Evolutionary conservation across 2,329 filamentous ascomycete species (phyloP).

Genomic region (Davidsoniella virescens): DNA sequence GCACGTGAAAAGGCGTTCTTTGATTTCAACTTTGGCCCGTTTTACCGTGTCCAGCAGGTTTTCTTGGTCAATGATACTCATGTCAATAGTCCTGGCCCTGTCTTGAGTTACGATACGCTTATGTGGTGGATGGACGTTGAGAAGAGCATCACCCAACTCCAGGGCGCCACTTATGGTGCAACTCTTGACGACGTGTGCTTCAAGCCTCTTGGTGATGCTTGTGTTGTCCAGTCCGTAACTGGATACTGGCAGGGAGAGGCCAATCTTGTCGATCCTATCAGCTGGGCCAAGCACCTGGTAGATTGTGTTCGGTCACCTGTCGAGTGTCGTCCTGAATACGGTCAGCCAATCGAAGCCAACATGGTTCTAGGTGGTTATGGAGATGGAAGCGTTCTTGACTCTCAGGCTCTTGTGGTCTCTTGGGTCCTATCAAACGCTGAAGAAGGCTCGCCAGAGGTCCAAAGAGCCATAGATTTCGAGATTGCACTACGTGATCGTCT

Average conservation of each 20-base stretch:
- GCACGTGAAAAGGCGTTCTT: slow-evolving; percentile 91
- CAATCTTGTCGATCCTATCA: slow-evolving; percentile 39
- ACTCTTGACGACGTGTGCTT: slow-evolving; percentile 78
- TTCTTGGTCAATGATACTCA: slow-evolving; percentile 83
- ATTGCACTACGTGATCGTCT: slow-evolving; percentile 58
- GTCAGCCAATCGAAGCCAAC: slow-evolving; percentile 71
- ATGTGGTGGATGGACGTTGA: slow-evolving; percentile 92
- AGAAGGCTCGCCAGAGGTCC: slow-evolving; percentile 54
- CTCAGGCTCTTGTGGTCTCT: slow-evolving; percentile 69
- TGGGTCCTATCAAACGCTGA: slow-evolving; percentile 86
- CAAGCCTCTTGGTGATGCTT: slow-evolving; percentile 77
- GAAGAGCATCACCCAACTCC: slow-evolving; percentile 53
- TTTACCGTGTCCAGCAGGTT: slow-evolving; percentile 83
- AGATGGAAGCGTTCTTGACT: slow-evolving; percentile 46
- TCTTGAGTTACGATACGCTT: slow-evolving; percentile 76
- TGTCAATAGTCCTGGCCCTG: slow-evolving; percentile 47
- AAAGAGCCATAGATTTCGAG: slow-evolving; percentile 79
- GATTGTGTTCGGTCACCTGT: slow-evolving; percentile 68
- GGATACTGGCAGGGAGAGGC: slow-evolving; percentile 67
- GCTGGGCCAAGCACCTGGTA: slow-evolving; percentile 57
- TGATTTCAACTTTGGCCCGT: slow-evolving; percentile 82
- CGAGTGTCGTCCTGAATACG: slow-evolving; percentile 72
- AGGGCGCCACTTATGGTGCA: slow-evolving; percentile 50
- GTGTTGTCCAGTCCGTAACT: slow-evolving; percentile 83
- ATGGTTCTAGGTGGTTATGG: slow-evolving; percentile 74